These are phyloP conservation scores for Xylogone sp. DNA, from an alignment of 2,329 filamentous ascomycete genomes.

Conservation along the genomic window DNA sequence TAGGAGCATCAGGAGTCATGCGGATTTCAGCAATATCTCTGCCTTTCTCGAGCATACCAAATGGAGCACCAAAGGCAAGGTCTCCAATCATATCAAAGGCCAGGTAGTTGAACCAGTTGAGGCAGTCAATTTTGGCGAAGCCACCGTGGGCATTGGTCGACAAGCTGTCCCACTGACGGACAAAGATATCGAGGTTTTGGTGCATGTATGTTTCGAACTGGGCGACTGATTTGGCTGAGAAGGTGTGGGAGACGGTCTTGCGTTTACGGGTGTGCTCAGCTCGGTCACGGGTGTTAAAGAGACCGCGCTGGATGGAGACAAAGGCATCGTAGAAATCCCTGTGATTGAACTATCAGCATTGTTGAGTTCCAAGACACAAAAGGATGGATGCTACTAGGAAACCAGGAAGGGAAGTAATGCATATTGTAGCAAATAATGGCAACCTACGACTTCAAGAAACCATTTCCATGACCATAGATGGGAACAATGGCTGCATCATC, in stretches of 20 bases:
- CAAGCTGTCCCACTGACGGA: slow-evolving; percentile 68
- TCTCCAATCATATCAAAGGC: slow-evolving; percentile 52
- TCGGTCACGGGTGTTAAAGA: slow-evolving; percentile 87
- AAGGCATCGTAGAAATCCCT: slow-evolving; percentile 91
- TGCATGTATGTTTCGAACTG: slow-evolving; percentile 91
- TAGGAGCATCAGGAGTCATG: slow-evolving; percentile 52
- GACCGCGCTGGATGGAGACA: slow-evolving; percentile 76
- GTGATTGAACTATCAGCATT: slow-evolving; percentile 32
- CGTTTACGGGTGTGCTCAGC: slow-evolving; percentile 82
- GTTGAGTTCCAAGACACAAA: too few species aligned
- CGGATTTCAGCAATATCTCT: slow-evolving; percentile 74
- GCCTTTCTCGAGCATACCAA: slow-evolving; percentile 78
- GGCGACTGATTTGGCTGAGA: slow-evolving; percentile 73
- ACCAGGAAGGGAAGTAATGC: too few species aligned
- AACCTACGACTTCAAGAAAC: slow-evolving; percentile 63
- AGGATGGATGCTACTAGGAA: too few species aligned
- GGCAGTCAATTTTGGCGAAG: slow-evolving; percentile 64
- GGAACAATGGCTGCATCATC: slow-evolving; percentile 72
- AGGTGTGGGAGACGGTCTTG: slow-evolving; percentile 84
- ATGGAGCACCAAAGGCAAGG: slow-evolving; percentile 70
- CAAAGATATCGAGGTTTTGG: slow-evolving; percentile 70
- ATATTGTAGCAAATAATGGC: too few species aligned
- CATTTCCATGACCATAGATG: slow-evolving; percentile 79
- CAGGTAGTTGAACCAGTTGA: slow-evolving; percentile 75
- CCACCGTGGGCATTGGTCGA: slow-evolving; percentile 36